Conservation (phyloP, 2,329 filamentous ascomycete species). For the Corynespora cassiicola region DNA sequence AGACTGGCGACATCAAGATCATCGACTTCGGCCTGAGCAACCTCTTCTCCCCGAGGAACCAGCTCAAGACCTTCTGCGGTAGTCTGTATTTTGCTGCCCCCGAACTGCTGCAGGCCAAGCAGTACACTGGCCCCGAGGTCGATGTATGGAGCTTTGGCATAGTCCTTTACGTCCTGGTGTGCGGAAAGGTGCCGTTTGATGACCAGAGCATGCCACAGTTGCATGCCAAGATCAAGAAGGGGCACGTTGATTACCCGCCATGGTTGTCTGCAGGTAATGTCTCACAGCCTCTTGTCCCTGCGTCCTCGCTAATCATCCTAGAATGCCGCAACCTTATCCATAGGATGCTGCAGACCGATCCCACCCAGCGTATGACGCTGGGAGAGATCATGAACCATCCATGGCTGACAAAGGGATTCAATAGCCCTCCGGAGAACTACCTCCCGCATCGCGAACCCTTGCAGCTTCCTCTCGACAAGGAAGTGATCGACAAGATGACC, state of each 20-base stretch:
- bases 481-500: slow-evolving; percentile 91
- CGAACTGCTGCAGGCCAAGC: slow-evolving; percentile 89
- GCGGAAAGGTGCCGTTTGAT: slow-evolving; percentile 97
- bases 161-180: slow-evolving; percentile 94
- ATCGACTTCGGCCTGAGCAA: slow-evolving; percentile 99
- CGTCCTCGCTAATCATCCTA: slow-evolving; percentile 45
- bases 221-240: slow-evolving; percentile 98
- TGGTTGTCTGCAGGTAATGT: slow-evolving; percentile 83
- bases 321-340: slow-evolving; percentile 94
- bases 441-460: slow-evolving; percentile 84
- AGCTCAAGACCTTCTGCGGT: slow-evolving; percentile 96
- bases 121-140: slow-evolving; percentile 95
- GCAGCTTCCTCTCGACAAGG: slow-evolving; percentile 80
- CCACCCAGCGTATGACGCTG: slow-evolving; percentile 82
- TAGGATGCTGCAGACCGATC: slow-evolving; percentile 94
- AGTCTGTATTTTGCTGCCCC: slow-evolving; percentile 98
- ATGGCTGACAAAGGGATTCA: slow-evolving; percentile 95
- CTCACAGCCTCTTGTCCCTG: not conserved
- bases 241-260: slow-evolving; percentile 90
- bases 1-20: slow-evolving; percentile 98
- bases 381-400: slow-evolving; percentile 93
- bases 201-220: slow-evolving; percentile 99
- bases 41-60: slow-evolving; percentile 82
- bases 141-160: slow-evolving; percentile 99
- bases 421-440: slow-evolving; percentile 84